phyloP scores from a whole-genome alignment of 208 protist genomes.

The Crithidia bombi region DNA sequence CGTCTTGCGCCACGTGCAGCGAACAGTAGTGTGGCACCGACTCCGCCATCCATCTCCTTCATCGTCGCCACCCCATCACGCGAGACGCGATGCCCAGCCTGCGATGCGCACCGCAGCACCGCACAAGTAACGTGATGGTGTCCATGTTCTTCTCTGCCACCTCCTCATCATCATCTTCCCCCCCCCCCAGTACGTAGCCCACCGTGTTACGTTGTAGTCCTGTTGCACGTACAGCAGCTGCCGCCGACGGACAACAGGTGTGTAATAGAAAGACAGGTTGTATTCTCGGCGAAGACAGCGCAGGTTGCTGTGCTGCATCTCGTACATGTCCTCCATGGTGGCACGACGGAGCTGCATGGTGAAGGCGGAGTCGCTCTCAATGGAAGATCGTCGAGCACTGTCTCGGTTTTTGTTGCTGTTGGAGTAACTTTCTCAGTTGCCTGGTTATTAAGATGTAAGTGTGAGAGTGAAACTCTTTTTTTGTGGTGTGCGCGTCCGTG shows the following conservation, averaged over 20 bases:
- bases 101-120: constrained; percentile 97
- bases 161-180: constrained; percentile 95
- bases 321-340: constrained; percentile 92
- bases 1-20: constrained; percentile 98
- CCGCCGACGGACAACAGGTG: constrained; percentile 99
- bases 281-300: constrained; percentile 99
- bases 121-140: constrained; percentile 99
- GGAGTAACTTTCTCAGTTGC: no score
- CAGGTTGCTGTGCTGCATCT: constrained; percentile 99
- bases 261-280: constrained; percentile 99
- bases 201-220: constrained; percentile 97
- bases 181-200: constrained; percentile 99
- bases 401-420: no score
- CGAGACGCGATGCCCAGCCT: constrained; percentile 98
- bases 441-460: no score
- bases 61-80: constrained; percentile 94
- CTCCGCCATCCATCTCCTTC: constrained; percentile 93
- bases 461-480: no score
- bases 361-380: constrained; percentile 7
- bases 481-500: no score
- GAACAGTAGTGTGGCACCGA: constrained; percentile 96
- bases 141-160: constrained; percentile 93
- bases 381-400: no score
- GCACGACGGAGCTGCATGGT: constrained; percentile 90
- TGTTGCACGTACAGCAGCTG: constrained; percentile 98